Evolutionary conservation across 73 alveolate species (phyloP), one percentile per base, ranked within the genome.

Genomic region (Durusdinium trenchii): DNA sequence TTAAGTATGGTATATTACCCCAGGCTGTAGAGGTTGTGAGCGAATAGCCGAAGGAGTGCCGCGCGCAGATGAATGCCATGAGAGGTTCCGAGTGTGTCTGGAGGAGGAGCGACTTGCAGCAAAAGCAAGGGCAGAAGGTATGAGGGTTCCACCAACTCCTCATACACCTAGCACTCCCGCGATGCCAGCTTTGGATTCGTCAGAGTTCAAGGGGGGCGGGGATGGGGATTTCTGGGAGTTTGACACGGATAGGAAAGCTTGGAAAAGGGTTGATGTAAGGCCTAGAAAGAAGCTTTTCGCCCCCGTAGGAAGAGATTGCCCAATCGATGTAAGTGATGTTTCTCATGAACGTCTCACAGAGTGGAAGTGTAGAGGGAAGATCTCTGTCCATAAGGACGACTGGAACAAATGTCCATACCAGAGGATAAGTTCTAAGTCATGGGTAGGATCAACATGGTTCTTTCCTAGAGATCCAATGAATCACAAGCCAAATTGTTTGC

Each of bases 181-280:
- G 2, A n/a, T 46, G 32, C 85, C 43, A 18, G 48, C 32, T 12
- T n/a, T 28, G 2, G 95, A 86, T n/a, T n/a, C n/a, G n/a, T n/a
- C n/a, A n/a, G n/a, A n/a, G n/a, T n/a, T n/a, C n/a, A n/a, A n/a
- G n/a, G n/a, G n/a, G n/a, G n/a, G n/a, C n/a, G n/a, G n/a, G n/a
- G n/a, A n/a, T n/a, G n/a, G n/a, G n/a, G n/a, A n/a, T 61, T 87
- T 43, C 46, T 87, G 95, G 95, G 71, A 48, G 42, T 87, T 30
- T 42, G 95, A 87, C 10, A 10, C 14, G n/a, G 45, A 26, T 50
- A 71, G 48, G 30, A 43, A 28, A 1, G 85, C 86, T 10, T 76
- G 86, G 86, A 14, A 32, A 4, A 40, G 2, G 28, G 50, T 87
- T 28, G 85, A 61, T 38, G 54, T 62, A 1, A 43, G 42, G 50